Percentiles rank a stretch among this genome's conserved stretches.
Evolutionary conservation across 1,139 yeast species (phyloP).

Genomic region (Yarrowia galli): DNA sequence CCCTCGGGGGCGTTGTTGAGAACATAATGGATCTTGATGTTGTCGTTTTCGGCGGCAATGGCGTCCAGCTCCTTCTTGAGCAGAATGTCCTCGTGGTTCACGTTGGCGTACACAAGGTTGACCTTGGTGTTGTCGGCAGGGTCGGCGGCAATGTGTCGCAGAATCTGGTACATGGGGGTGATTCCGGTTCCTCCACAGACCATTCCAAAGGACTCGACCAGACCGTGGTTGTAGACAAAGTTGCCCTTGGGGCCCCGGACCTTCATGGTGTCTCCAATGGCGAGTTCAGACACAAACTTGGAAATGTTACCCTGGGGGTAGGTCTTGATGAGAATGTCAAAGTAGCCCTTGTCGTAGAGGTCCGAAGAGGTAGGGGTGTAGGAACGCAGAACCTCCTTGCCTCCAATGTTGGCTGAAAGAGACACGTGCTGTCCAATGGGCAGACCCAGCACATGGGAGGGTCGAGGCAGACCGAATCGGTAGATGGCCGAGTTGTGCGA

Average conservation of each 20-base stretch:
- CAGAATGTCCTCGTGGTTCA: conserved; percentile 77
- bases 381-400: conserved; percentile 85
- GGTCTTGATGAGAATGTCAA: conserved; percentile 90
- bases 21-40: conserved; percentile 75
- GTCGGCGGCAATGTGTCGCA: conserved; percentile 76
- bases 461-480: conserved; percentile 82
- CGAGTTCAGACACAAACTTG: conserved; percentile 70
- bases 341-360: conserved; percentile 77
- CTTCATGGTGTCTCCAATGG: conserved; percentile 71
- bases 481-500: conserved; percentile 86
- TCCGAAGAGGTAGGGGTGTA: conserved; percentile 95
- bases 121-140: conserved; percentile 81
- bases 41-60: conserved; percentile 68
- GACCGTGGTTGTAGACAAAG: conserved; percentile 83
- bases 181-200: conserved; percentile 97
- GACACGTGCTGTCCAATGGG: conserved; percentile 94
- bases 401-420: conserved; percentile 68
- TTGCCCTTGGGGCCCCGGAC: conserved; percentile 95
- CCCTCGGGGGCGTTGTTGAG: conserved; percentile 75
- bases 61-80: conserved; percentile 80
- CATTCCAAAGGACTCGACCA: conserved; percentile 78
- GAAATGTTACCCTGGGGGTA: conserved; percentile 92
- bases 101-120: conserved; percentile 77
- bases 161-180: conserved; percentile 92
- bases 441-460: conserved; percentile 78